Evolutionary conservation across 768 basidiomycete species (phyloP), one percentile per base, ranked within the genome.

Genomic region (Dentipellis sp.): DNA sequence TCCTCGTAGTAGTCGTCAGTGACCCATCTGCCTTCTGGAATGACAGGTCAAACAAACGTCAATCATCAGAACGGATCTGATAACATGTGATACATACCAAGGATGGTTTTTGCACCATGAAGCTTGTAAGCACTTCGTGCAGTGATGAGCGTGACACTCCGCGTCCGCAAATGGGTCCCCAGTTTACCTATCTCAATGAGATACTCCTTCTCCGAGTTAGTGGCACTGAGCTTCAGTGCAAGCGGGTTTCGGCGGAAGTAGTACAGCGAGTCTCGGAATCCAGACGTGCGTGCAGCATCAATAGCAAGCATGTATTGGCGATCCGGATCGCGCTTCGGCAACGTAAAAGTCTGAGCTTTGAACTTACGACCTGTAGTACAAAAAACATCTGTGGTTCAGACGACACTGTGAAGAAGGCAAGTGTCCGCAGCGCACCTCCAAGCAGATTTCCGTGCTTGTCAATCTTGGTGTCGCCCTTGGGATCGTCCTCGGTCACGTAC

Each of bases 1-100:
- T 86, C 88, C 69, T 99, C 97, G 71, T 91, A 92, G 68, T 99
- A 99, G 71, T 98, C 97, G 65, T 98, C 97, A 7, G 81, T 80
- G 1, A 98, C 85, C 88, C 94, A 95, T 65, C 81, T 76, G 0
- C 95, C 97, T 55, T 93, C 94, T 97, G 55, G 9, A 53, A 9
- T 50, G 29, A 52, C 51, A 39, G 14, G 12, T 45, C 22, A 29
- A 8, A 10, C 23, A 54, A 0, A 22, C 12, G 34, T 19, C 36
- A 48, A 22, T 19, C 29, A 6, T 29, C 6, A 29, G 29, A 22
- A 50, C 6, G 21, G 12, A 37, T 19, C 16, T 35, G 45, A 12
- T 70, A 51, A 5, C 16, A 4, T 29, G 34, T 19, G 29, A 14
- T 6, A 73, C 84, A 57, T 54, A 94, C 94, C 86, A 56, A 86